Evolutionary conservation across 2,329 filamentous ascomycete species (phyloP).

Genomic region (Claviceps purpurea): DNA sequence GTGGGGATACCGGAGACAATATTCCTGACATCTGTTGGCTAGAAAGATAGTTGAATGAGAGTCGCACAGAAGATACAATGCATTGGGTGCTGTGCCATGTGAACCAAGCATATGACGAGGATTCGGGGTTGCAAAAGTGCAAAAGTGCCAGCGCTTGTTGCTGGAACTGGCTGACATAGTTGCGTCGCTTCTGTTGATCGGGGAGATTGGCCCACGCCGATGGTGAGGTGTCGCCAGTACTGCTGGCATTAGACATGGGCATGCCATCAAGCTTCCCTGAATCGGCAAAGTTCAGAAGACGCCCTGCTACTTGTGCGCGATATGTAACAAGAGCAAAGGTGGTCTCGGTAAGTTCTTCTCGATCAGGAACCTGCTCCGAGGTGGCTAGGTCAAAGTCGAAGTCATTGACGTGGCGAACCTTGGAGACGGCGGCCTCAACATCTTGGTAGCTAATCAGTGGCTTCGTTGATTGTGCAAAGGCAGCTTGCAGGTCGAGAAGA

Average conservation of each 20-base stretch:
- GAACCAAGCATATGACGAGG: slow-evolving; percentile 7
- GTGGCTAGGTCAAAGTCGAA: slow-evolving; percentile 5
- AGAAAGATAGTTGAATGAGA: slow-evolving; percentile 1
- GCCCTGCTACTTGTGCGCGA: slow-evolving; percentile 2
- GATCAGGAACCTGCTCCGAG: background rate
- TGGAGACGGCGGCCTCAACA: background rate
- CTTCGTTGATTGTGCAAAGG: slow-evolving; percentile 3
- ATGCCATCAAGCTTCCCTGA: background rate
- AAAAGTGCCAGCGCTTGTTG: slow-evolving; percentile 3
- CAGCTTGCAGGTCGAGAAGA: slow-evolving; percentile 6
- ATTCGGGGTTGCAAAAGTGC: slow-evolving; percentile 7
- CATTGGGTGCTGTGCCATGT: slow-evolving; percentile 9
- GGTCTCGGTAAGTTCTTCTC: slow-evolving; percentile 8
- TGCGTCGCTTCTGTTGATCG: background rate
- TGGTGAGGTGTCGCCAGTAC: background rate
- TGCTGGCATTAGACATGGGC: too few relatives aligned
- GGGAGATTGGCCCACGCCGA: background rate
- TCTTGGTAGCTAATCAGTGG: slow-evolving; percentile 5
- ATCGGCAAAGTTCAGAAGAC: slow-evolving; percentile 1
- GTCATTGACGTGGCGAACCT: slow-evolving; percentile 6
- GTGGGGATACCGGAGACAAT: background rate
- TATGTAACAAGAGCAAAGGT: slow-evolving; percentile 7
- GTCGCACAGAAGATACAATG: slow-evolving; percentile 5
- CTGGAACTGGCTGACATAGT: slow-evolving; percentile 4
- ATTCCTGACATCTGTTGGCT: background rate